Evolutionary conservation across 2,329 filamentous ascomycete species (phyloP), one percentile per base, ranked within the genome.

Genomic region (Cercospora janseana): DNA sequence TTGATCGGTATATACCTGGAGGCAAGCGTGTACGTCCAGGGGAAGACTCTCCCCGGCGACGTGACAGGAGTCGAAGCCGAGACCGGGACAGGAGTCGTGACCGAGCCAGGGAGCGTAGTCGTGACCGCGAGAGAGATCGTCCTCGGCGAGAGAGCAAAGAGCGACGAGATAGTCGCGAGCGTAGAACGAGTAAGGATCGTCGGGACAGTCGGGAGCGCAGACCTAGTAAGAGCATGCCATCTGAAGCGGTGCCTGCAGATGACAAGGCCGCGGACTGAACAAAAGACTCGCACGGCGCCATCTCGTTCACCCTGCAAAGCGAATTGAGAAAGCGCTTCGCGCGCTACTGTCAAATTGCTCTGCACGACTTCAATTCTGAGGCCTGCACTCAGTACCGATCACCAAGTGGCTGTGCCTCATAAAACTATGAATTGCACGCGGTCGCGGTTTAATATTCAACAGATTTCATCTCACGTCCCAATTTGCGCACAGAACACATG

Each of bases 1-100:
- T 46, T 24, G 66, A 69, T 56, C 63, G 66, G 6, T 69, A 67
- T 43, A 58, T 68, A 3, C 66, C 66, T n/a, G 60, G 66, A 16
- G 57, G 63, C n/a, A 55, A 46, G 32, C 44, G 44, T n/a, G 24
- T 46, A 4, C 44, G 44, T 15, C 44, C 59, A 20, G 47, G 45
- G 24, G 40, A 53, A 18, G 44, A 38, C 20, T 32, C 32, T 26
- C 41, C 45, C 24, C 16, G 46, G n/a, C 40, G 45, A 24, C 37
- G 48, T 6, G 52, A 55, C 1, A 42, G 46, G 31, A 47, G 35
- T 31, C 47, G 51, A 37, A 51, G 57, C 21, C 31, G 54, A 4
- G 51, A 51, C 23, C 24, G 66, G 13, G 53, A 58, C 16, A 31
- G 51, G 7, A 52, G 50, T 38, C 29, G 66, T 10, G 66, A 72